Percentiles rank a stretch among this genome's conserved stretches.
These are phyloP conservation scores for Oryza nivara DNA, from an alignment of 176 grass and related monocot genomes.

Conservation along the genomic window DNA sequence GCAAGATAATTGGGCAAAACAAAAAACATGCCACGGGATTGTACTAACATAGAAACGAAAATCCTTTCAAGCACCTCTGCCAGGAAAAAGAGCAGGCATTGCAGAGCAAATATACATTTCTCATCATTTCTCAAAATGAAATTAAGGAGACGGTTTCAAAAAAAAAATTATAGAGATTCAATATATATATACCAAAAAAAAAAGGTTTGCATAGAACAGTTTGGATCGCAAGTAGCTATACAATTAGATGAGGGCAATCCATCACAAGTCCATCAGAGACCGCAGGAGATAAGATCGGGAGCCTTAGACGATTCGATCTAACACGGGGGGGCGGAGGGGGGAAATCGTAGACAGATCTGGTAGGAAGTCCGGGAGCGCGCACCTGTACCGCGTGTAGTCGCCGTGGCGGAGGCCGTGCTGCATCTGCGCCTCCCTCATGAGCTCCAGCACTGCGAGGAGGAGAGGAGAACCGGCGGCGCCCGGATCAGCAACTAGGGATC, in stretches of 20 bases:
- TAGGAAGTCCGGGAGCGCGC: background rate
- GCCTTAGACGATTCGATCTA: constrained; percentile 7
- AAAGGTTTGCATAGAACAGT: background rate
- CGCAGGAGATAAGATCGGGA: background rate
- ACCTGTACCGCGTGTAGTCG: constrained; percentile 92
- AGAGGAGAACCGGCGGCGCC: background rate
- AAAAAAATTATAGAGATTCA: background rate
- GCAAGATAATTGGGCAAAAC: background rate
- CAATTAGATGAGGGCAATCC: background rate
- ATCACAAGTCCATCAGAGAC: constrained; percentile 7
- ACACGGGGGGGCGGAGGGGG: background rate
- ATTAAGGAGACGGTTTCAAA: background rate
- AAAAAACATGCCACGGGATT: background rate
- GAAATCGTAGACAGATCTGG: constrained; percentile 13
- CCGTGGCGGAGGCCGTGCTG: constrained; percentile 92
- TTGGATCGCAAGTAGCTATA: background rate
- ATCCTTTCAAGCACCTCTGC: background rate
- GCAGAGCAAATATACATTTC: background rate
- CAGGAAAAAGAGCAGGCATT: background rate
- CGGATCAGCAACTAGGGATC: constrained; percentile 12
- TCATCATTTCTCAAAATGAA: background rate
- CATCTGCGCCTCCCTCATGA: constrained; percentile 95
- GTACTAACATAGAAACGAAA: background rate
- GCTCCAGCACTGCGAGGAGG: constrained; percentile 66
- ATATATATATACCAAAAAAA: background rate